A percentile compares a stretch with the other conserved stretches of the same genome.
Evolutionary conservation across 2,329 filamentous ascomycete species (phyloP).

Genomic region (Calonectria leucothoes): DNA sequence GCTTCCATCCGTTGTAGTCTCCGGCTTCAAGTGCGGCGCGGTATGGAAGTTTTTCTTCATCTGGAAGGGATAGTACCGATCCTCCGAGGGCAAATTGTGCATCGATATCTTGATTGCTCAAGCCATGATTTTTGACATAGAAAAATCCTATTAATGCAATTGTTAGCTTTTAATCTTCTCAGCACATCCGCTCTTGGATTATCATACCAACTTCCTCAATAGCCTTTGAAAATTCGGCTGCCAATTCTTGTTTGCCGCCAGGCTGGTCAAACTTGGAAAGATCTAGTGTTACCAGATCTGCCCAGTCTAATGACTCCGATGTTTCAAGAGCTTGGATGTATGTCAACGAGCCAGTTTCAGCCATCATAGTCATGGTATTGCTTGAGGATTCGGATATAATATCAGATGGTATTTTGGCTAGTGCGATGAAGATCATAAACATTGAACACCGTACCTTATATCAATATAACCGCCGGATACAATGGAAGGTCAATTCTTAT

Average conservation of each 20-base stretch:
- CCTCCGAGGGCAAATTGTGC: slow-evolving; percentile 68
- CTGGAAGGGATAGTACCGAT: slow-evolving; percentile 61
- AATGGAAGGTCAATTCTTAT: background rate
- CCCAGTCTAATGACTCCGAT: background rate
- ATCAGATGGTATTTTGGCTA: background rate
- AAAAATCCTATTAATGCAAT: slow-evolving; percentile 54
- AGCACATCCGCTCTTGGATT: background rate
- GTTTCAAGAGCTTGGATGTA: background rate
- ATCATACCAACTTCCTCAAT: background rate
- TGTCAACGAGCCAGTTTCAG: background rate
- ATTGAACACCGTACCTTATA: background rate
- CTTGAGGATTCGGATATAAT: background rate
- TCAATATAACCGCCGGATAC: background rate
- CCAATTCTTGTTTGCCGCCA: background rate
- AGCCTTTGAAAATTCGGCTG: background rate
- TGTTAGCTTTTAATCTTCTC: background rate
- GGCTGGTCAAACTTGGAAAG: background rate
- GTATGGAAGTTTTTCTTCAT: slow-evolving; percentile 65
- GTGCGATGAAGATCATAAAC: background rate
- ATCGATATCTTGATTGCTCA: slow-evolving; percentile 67
- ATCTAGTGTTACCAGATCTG: background rate
- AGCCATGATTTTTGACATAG: slow-evolving; percentile 71
- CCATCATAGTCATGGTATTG: background rate
- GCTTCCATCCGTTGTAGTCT: slow-evolving; percentile 67
- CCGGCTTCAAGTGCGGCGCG: slow-evolving; percentile 56